Percentiles rank a stretch among this genome's conserved stretches.
phyloP scores from a whole-genome alignment of 352 stramenopile species.

The Pythium phragmiticola region DNA sequence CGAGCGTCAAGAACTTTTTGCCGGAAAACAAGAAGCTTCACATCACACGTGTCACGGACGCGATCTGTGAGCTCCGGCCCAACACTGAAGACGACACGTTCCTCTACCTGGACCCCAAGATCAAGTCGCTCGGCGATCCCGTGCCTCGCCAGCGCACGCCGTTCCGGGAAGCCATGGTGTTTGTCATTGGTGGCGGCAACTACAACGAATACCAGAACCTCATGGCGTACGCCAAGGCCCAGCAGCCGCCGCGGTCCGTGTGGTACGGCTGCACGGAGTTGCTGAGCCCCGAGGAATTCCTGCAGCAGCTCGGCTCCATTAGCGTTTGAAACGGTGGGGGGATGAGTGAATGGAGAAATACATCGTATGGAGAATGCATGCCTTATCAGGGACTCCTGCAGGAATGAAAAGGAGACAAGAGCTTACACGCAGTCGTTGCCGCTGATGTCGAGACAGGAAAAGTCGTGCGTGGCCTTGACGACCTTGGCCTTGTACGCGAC shows the following conservation, averaged over 20 bases:
- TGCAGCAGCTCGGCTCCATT: slow-evolving; percentile 81
- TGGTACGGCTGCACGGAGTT: slow-evolving; percentile 91
- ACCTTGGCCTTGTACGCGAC: slow-evolving; percentile 80
- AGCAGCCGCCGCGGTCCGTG: slow-evolving; percentile 64
- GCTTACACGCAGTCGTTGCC: slow-evolving; percentile 65
- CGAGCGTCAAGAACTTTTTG: slow-evolving; percentile 87
- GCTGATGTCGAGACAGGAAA: slow-evolving; percentile 71
- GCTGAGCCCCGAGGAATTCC: slow-evolving; percentile 86
- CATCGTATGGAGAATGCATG: not conserved
- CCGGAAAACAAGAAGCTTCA: slow-evolving; percentile 88
- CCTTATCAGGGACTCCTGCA: not conserved
- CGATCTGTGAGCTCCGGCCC: slow-evolving; percentile 77
- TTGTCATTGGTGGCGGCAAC: slow-evolving; percentile 87
- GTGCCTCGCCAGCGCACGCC: slow-evolving; percentile 74
- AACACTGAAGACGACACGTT: slow-evolving; percentile 85
- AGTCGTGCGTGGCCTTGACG: slow-evolving; percentile 75
- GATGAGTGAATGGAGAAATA: slow-evolving; percentile 1
- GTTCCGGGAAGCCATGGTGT: slow-evolving; percentile 84
- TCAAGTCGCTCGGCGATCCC: slow-evolving; percentile 58
- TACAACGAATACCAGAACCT: slow-evolving; percentile 90
- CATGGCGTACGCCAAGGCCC: slow-evolving; percentile 74
- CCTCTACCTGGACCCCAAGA: slow-evolving; percentile 88
- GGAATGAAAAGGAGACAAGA: not conserved
- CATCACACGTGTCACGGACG: slow-evolving; percentile 75
- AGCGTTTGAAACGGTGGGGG: slow-evolving; percentile 33